These are phyloP conservation scores for Cutaneotrichosporon sp. DNA, from an alignment of 1,284 basidiomycete species.

Conservation along the genomic window DNA sequence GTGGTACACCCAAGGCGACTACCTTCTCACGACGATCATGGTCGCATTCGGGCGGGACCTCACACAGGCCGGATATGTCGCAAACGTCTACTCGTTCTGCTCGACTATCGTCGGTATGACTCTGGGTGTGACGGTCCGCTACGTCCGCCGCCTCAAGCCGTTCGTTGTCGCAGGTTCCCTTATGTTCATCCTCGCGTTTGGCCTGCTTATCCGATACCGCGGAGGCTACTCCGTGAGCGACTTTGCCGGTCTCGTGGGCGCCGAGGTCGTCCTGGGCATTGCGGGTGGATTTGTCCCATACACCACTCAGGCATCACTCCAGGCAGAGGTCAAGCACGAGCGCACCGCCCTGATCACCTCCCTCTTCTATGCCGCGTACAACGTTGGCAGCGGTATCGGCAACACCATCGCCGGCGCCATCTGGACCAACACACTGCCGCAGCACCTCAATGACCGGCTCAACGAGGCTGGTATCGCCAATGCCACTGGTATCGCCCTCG, in stretches of 20 bases:
- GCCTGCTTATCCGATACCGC: slow-evolving; percentile 49
- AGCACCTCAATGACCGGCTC: slow-evolving; percentile 17
- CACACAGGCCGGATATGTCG: slow-evolving; percentile 44
- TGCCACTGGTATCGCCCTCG: slow-evolving; percentile 27
- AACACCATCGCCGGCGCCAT: slow-evolving; percentile 49
- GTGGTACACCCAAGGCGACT: slow-evolving; percentile 47
- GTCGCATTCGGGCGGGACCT: slow-evolving; percentile 47
- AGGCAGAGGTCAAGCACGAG: slow-evolving; percentile 48
- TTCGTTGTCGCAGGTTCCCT: slow-evolving; percentile 43
- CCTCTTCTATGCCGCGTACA: slow-evolving; percentile 45
- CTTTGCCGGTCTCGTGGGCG: slow-evolving; percentile 44
- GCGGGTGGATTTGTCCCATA: slow-evolving; percentile 48
- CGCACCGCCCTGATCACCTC: slow-evolving; percentile 46
- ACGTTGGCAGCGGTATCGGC: slow-evolving; percentile 48
- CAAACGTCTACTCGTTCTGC: slow-evolving; percentile 48
- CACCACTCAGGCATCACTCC: slow-evolving; percentile 47
- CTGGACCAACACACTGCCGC: slow-evolving; percentile 35
- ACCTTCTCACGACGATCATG: slow-evolving; percentile 45
- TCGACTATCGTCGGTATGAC: slow-evolving; percentile 43
- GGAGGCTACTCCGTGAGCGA: slow-evolving; percentile 31
- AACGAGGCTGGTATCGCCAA: slow-evolving; percentile 27
- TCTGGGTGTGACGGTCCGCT: slow-evolving; percentile 44
- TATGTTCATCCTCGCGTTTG: slow-evolving; percentile 41
- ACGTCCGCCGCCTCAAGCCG: slow-evolving; percentile 46
- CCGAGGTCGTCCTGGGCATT: slow-evolving; percentile 49